A percentile compares a stretch with the other conserved stretches of the same genome.
These are phyloP conservation scores for Phytophthora macrochlamydospora DNA, from an alignment of 352 stramenopile genomes.

Conservation along the genomic window DNA sequence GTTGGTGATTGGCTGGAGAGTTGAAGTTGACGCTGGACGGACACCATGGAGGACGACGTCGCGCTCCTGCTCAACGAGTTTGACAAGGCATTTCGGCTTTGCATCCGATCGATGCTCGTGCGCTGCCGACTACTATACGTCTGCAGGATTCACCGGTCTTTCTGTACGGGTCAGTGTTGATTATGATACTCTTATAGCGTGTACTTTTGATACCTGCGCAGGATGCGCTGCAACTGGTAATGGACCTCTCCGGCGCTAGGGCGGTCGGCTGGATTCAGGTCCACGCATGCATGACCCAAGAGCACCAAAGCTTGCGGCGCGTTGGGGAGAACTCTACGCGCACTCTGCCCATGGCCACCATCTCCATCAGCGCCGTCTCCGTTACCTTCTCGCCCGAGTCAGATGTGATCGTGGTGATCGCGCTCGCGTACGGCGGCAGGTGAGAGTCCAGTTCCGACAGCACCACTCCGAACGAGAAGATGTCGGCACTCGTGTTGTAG, in stretches of 20 bases:
- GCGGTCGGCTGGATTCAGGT: conserved; percentile 25
- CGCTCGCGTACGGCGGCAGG: conserved; percentile 35
- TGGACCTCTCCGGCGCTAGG: conserved; percentile 35
- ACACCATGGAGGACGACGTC: no score
- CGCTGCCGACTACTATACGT: no score
- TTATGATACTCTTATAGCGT: conserved; percentile 23
- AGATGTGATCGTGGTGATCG: conserved; percentile 29
- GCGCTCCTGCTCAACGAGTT: no score
- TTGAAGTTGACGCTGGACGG: background rate
- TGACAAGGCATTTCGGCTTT: no score
- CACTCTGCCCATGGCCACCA: conserved; percentile 35
- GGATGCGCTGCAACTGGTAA: conserved; percentile 37
- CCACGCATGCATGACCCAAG: conserved; percentile 33
- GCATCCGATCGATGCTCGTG: no score
- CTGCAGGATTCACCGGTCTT: no score
- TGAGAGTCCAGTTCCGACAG: conserved; percentile 45
- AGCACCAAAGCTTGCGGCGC: conserved; percentile 19
- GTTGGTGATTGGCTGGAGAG: background rate
- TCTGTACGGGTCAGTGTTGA: no score
- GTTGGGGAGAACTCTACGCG: conserved; percentile 36
- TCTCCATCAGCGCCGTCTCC: conserved; percentile 37
- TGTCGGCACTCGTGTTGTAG: conserved; percentile 51
- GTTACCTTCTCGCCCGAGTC: conserved; percentile 31
- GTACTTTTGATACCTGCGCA: conserved; percentile 37
- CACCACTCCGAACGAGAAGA: conserved; percentile 52